Evolutionary conservation across 169 alveolate species (phyloP), one percentile per base, ranked within the genome.

Genomic region (Plasmodium vivax): DNA sequence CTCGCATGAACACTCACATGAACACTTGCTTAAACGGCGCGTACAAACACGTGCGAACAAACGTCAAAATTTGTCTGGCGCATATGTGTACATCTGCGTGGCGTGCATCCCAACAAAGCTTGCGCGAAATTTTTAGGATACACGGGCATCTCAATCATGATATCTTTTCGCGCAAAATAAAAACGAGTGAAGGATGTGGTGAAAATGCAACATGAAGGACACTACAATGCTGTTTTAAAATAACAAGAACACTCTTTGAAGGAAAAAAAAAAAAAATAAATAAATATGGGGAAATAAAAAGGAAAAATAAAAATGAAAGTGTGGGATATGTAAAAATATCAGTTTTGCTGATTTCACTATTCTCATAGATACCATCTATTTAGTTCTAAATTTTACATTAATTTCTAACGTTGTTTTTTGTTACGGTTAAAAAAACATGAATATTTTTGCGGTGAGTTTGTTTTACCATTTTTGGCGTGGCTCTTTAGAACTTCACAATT

Each of bases 301-400:
- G 51, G 41, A 43, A 84, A 36, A 68, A 54, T 84, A 38, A 38
- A 30, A 36, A 68, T 84, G 41, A 54, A 36, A 54, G 43, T 85
- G 36, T 14, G 27, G 34, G 34, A 27, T 45, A 74, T 47, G 43
- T 27, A 85, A 85, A 85, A 74, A 47, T 74, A 43, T 54, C 74
- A 45, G 45, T 54, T 51, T 45, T 34, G 41, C 34, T 85, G 41
- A 51, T 74, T 73, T 74, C 75, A 74, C 58, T 32, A 73, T 83
- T 85, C 47, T 68, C 68, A 32, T 47, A 85, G 93, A 47, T 85
- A 85, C 45, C 84, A 85, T 73, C 71, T 74, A 74, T 51, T 73
- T 85, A 85, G 93, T 85, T 85, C 93, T 85, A 75, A 51, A 72
- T 85, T 85, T 41, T 51, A 85, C 9, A 19, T 74, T 41, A 23